Conservation (phyloP, 495 filamentous ascomycete genomes). For the Hypoxylon crocopeplum region DNA sequence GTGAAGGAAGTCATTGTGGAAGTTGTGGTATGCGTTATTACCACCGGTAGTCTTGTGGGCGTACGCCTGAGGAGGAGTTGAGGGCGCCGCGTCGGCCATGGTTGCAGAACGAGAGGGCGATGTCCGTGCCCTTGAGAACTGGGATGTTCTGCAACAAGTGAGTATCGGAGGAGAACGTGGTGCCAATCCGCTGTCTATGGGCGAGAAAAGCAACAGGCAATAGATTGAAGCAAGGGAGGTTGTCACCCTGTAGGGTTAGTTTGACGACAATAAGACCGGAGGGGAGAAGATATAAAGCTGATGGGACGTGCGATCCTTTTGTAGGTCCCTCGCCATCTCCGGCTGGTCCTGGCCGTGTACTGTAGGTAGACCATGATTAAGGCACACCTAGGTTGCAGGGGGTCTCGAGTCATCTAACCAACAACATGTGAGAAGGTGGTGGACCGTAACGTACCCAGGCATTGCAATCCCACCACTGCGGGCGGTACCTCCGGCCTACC, state of each 20-base stretch:
- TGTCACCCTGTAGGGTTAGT: slow-evolving; percentile 17
- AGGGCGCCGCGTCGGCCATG: slow-evolving; percentile 33
- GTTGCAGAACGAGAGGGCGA: slow-evolving; percentile 1
- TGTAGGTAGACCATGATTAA: slow-evolving; percentile 5
- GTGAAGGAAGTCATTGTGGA: slow-evolving; percentile 66
- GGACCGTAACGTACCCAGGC: slow-evolving; percentile 6
- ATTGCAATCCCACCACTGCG: slow-evolving; percentile 28
- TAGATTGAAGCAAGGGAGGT: slow-evolving; percentile 30
- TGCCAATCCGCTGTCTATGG: slow-evolving; percentile 19
- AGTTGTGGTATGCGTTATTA: slow-evolving; percentile 74
- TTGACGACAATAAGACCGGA: slow-evolving; percentile 17
- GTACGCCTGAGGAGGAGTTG: slow-evolving; percentile 15
- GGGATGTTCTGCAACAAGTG: background rate
- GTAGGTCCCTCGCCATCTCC: slow-evolving; percentile 11
- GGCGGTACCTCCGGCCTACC: slow-evolving; percentile 17
- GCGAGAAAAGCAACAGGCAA: slow-evolving; percentile 15
- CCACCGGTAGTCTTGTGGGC: slow-evolving; percentile 62
- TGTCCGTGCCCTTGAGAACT: slow-evolving; percentile 6
- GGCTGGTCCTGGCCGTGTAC: slow-evolving; percentile 1
- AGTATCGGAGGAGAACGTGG: slow-evolving; percentile 4
- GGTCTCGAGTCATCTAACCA: slow-evolving; percentile 21
- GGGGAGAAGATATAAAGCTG: slow-evolving; percentile 5
- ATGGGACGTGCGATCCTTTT: slow-evolving; percentile 33
- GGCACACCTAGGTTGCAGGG: slow-evolving; percentile 20
- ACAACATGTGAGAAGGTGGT: slow-evolving; percentile 23